A percentile compares a stretch with the other conserved stretches of the same genome.
These are phyloP conservation scores for Alternaria gaisen DNA, from an alignment of 2,329 filamentous ascomycete species.

Conservation along the genomic window DNA sequence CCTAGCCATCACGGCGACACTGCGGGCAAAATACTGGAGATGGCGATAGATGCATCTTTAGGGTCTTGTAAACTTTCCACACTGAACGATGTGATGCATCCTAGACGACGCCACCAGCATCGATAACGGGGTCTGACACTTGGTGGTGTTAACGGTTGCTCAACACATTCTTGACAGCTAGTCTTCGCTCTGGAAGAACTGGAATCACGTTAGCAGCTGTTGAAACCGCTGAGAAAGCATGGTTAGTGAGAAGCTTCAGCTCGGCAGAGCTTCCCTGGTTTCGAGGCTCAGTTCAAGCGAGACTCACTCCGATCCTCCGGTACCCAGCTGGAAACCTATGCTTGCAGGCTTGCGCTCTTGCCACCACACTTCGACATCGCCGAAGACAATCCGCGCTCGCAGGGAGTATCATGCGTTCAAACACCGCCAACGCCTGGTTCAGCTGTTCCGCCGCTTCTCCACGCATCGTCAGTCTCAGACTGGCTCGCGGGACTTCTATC, in stretches of 20 bases:
- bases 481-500: constrained; percentile 3
- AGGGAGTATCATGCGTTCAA: constrained; percentile 3
- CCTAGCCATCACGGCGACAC: constrained; percentile 6
- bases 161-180: neutral
- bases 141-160: neutral
- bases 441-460: constrained; percentile 6
- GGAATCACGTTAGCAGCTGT: constrained; percentile 2
- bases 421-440: neutral
- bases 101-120: constrained; percentile 4
- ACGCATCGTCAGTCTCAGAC: constrained; percentile 4
- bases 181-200: constrained; percentile 2
- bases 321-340: neutral
- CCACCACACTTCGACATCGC: constrained; percentile 3
- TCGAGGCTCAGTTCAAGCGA: neutral
- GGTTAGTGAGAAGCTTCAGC: neutral
- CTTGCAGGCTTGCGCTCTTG: constrained; percentile 7
- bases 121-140: neutral
- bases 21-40: constrained; percentile 6
- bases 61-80: constrained; percentile 8
- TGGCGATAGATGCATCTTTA: constrained; percentile 1
- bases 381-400: neutral
- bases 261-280: constrained; percentile 4
- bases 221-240: constrained; percentile 1
- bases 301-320: neutral
- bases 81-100: neutral